Conservation (phyloP, 345 rosid genomes). For the Ricinus communis region DNA sequence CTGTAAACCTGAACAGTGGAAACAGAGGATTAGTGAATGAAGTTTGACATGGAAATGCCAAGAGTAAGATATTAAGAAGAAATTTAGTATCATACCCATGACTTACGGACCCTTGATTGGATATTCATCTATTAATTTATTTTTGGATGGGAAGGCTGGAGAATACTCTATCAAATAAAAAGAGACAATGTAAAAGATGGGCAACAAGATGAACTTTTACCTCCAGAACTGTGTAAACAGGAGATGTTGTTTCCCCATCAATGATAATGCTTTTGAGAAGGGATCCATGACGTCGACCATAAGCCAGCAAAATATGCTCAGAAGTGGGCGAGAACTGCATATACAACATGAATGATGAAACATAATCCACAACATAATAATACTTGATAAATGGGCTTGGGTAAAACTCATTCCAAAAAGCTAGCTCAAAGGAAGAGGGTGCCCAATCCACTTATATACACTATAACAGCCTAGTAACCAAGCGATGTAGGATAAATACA, state of each 20-base stretch:
- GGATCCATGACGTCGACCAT: conserved; percentile 93
- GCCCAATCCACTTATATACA: no score
- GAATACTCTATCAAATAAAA: background rate
- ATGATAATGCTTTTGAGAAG: conserved; percentile 85
- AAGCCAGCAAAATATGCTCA: conserved; percentile 90
- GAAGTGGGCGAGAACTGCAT: conserved; percentile 97
- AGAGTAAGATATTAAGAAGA: no score
- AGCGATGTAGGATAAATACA: no score
- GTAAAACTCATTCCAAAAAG: no score
- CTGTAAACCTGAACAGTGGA: conserved; percentile 56
- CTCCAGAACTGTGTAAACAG: conserved; percentile 91
- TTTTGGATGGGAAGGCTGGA: background rate
- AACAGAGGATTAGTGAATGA: background rate
- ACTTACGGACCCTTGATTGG: background rate
- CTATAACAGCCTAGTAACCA: no score
- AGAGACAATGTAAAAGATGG: background rate
- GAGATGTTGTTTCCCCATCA: conserved; percentile 77
- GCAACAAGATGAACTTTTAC: conserved; percentile 33
- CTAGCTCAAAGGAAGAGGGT: no score
- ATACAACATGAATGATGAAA: conserved; percentile 13
- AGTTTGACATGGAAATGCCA: background rate
- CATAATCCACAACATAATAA: background rate
- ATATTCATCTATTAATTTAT: background rate
- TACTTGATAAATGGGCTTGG: no score
- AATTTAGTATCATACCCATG: background rate